These are phyloP conservation scores for Scleroderma citrinum DNA, from an alignment of 768 basidiomycete species.

Conservation along the genomic window DNA sequence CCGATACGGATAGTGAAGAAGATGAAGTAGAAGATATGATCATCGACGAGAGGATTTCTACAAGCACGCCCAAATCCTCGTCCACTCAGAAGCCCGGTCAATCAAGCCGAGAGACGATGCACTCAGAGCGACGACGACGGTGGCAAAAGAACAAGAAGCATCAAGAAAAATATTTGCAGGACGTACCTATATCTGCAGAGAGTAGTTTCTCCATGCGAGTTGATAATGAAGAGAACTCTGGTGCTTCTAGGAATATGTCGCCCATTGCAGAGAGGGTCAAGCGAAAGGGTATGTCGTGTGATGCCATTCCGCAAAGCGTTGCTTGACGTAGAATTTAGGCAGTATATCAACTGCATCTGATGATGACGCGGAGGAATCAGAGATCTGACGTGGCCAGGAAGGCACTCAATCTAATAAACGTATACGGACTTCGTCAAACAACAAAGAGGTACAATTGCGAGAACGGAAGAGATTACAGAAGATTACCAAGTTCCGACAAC, in stretches of 20 bases:
- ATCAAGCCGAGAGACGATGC: conserved; percentile 28
- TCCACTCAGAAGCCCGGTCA: conserved; percentile 15
- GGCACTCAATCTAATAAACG: conserved; percentile 42
- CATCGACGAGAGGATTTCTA: conserved; percentile 26
- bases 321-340: conserved; percentile 9
- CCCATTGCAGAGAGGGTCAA: conserved; percentile 30
- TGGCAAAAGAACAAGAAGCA: conserved; percentile 20
- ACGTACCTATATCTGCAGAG: conserved; percentile 23
- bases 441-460: conserved; percentile 32
- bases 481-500: conserved; percentile 33
- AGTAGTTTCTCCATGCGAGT: conserved; percentile 29
- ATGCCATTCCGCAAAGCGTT: not conserved
- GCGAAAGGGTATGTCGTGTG: conserved; percentile 42
- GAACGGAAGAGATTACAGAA: conserved; percentile 39
- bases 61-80: conserved; percentile 14
- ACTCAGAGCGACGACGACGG: conserved; percentile 20
- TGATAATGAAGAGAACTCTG: conserved; percentile 13
- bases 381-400: conserved; percentile 7
- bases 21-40: conserved; percentile 50
- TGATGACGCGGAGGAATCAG: conserved; percentile 6
- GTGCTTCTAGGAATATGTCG: conserved; percentile 9
- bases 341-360: conserved; percentile 25
- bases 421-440: conserved; percentile 47
- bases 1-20: conserved; percentile 31
- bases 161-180: conserved; percentile 27